These are phyloP conservation scores for Aquilaria sinensis DNA, from an alignment of 345 rosid species.

Conservation along the genomic window DNA sequence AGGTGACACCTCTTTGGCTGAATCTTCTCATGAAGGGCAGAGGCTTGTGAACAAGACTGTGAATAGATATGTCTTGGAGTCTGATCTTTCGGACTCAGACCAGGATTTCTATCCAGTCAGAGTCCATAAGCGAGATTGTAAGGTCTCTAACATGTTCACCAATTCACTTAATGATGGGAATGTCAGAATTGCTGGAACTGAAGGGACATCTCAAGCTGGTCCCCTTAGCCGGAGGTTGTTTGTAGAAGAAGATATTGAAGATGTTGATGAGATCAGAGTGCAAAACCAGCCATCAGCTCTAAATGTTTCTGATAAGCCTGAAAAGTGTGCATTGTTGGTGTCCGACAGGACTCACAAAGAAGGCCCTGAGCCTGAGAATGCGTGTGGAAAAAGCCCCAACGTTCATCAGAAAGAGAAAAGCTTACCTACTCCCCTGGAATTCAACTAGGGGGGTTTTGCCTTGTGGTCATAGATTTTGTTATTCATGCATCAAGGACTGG, in stretches of 20 bases:
- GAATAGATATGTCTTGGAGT: slow-evolving; percentile 23
- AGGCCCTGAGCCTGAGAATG: slow-evolving; percentile 17
- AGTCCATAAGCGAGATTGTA: slow-evolving; percentile 10
- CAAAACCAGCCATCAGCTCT: slow-evolving; percentile 20
- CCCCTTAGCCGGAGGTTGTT: slow-evolving; percentile 15
- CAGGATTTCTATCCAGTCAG: slow-evolving; percentile 22
- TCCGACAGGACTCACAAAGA: slow-evolving; percentile 19
- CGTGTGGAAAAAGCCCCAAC: slow-evolving; percentile 15
- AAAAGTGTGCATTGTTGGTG: slow-evolving; percentile 15
- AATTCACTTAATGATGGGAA: slow-evolving; percentile 13
- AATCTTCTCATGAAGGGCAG: slow-evolving; percentile 33
- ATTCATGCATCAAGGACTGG: slow-evolving; percentile 82
- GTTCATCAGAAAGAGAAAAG: slow-evolving; percentile 19
- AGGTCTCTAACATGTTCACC: slow-evolving; percentile 8
- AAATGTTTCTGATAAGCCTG: slow-evolving; percentile 1
- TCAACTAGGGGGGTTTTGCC: slow-evolving; percentile 81
- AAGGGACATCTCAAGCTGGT: slow-evolving; percentile 30
- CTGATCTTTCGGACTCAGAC: slow-evolving; percentile 34
- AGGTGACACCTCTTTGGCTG: slow-evolving; percentile 22
- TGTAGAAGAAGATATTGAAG: slow-evolving; percentile 25
- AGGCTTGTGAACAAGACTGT: slow-evolving; percentile 41
- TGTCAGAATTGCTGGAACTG: slow-evolving; percentile 20
- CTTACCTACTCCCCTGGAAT: slow-evolving; percentile 33
- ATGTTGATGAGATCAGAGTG: slow-evolving; percentile 31
- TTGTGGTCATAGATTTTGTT: slow-evolving; percentile 97